phyloP scores from a whole-genome alignment of 495 filamentous ascomycete species.

The Penicillium canariense region DNA sequence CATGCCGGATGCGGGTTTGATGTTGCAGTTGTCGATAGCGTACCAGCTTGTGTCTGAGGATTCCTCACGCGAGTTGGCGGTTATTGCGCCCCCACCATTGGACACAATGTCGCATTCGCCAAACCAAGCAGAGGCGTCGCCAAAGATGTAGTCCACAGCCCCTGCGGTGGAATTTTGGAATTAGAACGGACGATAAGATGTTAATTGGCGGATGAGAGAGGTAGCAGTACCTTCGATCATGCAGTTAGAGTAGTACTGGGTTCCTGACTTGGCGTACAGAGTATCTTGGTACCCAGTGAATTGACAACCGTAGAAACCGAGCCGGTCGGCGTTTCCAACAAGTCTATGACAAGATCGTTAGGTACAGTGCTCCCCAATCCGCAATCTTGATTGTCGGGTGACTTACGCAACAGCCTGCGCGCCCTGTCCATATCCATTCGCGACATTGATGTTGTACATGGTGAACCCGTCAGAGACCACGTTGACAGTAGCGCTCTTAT shows the following conservation, averaged over 20 bases:
- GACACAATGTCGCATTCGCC: constrained; percentile 58
- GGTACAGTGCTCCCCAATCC: too few species aligned
- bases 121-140: constrained; percentile 64
- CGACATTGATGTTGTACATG: constrained; percentile 63
- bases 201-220: too few species aligned
- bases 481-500: constrained; percentile 55
- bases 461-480: constrained; percentile 49
- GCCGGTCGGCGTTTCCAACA: constrained; percentile 46
- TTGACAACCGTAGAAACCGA: constrained; percentile 59
- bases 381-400: neutral
- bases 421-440: constrained; percentile 46
- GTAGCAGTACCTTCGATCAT: constrained; percentile 51
- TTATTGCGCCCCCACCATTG: constrained; percentile 47
- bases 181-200: neutral
- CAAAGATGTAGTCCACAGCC: constrained; percentile 63
- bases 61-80: constrained; percentile 57
- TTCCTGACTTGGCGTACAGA: constrained; percentile 54
- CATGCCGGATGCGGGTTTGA: constrained; percentile 46
- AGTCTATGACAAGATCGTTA: constrained; percentile 24
- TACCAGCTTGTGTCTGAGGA: constrained; percentile 56
- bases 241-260: constrained; percentile 56
- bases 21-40: constrained; percentile 57
- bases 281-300: constrained; percentile 66
- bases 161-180: constrained; percentile 12
- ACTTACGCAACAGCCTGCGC: constrained; percentile 38